Evolutionary conservation across 83 land plant genomes (phyloP), one percentile per base, ranked within the genome.

Genomic region (Thuja plicata): DNA sequence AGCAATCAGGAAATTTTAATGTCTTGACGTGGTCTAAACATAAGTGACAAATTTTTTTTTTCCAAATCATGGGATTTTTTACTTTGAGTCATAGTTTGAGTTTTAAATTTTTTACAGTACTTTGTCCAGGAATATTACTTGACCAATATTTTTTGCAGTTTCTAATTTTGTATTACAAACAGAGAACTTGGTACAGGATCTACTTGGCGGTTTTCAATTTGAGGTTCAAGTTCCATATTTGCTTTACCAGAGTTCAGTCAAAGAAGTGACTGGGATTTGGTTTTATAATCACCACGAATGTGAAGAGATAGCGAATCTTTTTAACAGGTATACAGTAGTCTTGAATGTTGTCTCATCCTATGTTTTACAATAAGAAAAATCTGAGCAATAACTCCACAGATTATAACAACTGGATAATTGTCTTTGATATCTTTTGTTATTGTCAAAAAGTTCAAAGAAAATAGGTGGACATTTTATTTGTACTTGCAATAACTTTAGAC

Each of bases 261-360:
- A 98, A 89, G 99, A 98, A 90, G 99, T 98, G 55, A 98, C 95
- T 94, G 99, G 99, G 37, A 98, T 98, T 82, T 98, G 99, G 99
- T 98, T 98, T 84, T 98, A 98, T 89, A 95, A 97, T 89, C 55
- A 92, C 12, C 94, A 91, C 46, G 99, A 98, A 45, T 98, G 99
- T 89, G 99, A 97, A 92, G 98, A 97, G n/a, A 95, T 96, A 62
- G 98, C 97, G 80, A 96, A 95, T 90, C 94, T 98, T 43, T 97
- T 98, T 79, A 92, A 91, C 81, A 95, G 99, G 99, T 98, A 80
- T 32, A 40, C 74, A 24, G 84, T 1, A 46, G 32, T 19, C 46
- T 50, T 62, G 43, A 41, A 45, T 41, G 24, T 27, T 19, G 24
- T 80, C n/a, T 21, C n/a, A 80, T 41, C 4, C 30, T 41, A 9